Evolutionary conservation across 2,329 filamentous ascomycete genomes (phyloP).

Genomic region (Exophiala calicioides): DNA sequence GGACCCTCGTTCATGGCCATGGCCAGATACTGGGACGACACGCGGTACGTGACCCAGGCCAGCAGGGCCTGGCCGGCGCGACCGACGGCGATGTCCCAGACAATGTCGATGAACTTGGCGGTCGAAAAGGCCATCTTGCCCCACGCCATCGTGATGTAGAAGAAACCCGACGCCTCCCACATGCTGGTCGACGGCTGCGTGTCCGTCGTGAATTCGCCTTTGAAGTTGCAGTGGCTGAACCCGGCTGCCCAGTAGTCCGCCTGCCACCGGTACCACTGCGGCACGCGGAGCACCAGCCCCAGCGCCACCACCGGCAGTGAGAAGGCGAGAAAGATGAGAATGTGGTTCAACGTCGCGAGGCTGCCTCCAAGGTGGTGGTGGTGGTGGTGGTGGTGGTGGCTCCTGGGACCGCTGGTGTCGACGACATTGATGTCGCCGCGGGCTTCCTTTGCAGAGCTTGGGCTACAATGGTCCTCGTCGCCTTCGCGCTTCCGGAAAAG

Average conservation of each 20-base stretch:
- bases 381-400: no score
- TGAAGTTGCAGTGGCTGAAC: conserved; percentile 25
- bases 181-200: conserved; percentile 15
- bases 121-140: conserved; percentile 34
- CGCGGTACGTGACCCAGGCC: conserved; percentile 34
- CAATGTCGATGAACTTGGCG: conserved; percentile 39
- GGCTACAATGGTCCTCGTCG: not conserved
- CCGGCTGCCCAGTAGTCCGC: conserved; percentile 12
- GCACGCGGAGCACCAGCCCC: conserved; percentile 13
- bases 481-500: conserved; percentile 1
- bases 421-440: not conserved
- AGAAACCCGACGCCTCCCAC: conserved; percentile 22
- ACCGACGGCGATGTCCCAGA: conserved; percentile 39
- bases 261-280: conserved; percentile 11
- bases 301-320: conserved; percentile 17
- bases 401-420: not conserved
- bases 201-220: conserved; percentile 16
- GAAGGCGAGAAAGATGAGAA: conserved; percentile 17
- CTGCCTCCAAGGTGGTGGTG: not conserved
- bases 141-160: conserved; percentile 26
- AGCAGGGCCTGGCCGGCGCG: conserved; percentile 37
- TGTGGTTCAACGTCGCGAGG: conserved; percentile 1
- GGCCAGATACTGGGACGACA: conserved; percentile 39
- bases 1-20: conserved; percentile 37
- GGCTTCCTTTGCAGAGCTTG: not conserved